A percentile compares a stretch with the other conserved stretches of the same genome.
These are phyloP conservation scores for Breynia disticha DNA, from an alignment of 441 rosid genomes.

Conservation along the genomic window DNA sequence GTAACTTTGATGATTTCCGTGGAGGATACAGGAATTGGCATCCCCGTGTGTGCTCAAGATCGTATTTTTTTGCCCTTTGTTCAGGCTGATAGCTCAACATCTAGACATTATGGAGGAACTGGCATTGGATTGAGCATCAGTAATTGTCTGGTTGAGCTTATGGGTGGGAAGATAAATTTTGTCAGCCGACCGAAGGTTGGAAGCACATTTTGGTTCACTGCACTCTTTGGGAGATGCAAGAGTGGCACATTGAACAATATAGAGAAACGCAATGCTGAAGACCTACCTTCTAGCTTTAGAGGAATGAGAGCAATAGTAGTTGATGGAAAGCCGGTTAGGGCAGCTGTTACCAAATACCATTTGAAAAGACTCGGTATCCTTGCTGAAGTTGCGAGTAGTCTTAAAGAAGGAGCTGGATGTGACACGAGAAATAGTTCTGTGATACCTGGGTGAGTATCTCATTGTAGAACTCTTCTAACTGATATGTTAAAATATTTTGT, in stretches of 20 bases:
- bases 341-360: slow-evolving; percentile 81
- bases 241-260: slow-evolving; percentile 20
- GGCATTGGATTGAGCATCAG: slow-evolving; percentile 97
- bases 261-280: slow-evolving; percentile 51
- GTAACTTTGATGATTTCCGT: slow-evolving; percentile 63
- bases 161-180: slow-evolving; percentile 80
- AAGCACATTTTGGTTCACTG: slow-evolving; percentile 81
- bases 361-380: slow-evolving; percentile 79
- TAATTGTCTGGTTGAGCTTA: slow-evolving; percentile 82
- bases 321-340: slow-evolving; percentile 85
- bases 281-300: slow-evolving; percentile 55
- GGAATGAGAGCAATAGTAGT: slow-evolving; percentile 76
- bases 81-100: slow-evolving; percentile 97
- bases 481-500: no score
- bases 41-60: slow-evolving; percentile 72
- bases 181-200: slow-evolving; percentile 70
- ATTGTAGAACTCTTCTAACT: no score
- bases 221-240: slow-evolving; percentile 47
- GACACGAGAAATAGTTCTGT: slow-evolving; percentile 43
- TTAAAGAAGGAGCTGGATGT: slow-evolving; percentile 28
- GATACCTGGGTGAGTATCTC: slow-evolving; percentile 41
- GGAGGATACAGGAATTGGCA: slow-evolving; percentile 95
- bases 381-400: slow-evolving; percentile 48
- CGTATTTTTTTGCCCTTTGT: slow-evolving; percentile 87
- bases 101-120: slow-evolving; percentile 82